phyloP scores from a whole-genome alignment of 495 filamentous ascomycete genomes.

The Penicillium samsonianum region DNA sequence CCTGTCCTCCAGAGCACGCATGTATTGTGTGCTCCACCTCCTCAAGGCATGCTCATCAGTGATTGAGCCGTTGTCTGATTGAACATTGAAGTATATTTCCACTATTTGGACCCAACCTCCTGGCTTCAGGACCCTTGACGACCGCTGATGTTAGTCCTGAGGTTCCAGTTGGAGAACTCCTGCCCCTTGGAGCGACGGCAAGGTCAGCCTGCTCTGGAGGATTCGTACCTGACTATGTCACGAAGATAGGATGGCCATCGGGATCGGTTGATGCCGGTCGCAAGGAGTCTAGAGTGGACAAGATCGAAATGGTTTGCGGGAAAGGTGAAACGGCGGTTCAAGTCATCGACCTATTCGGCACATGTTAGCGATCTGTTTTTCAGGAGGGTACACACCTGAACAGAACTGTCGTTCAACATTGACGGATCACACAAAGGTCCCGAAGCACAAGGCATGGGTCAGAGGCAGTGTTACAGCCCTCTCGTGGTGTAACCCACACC shows the following conservation, averaged over 20 bases:
- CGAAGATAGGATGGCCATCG: slow-evolving; percentile 79
- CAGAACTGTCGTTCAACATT: background rate
- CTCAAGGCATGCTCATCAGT: slow-evolving; percentile 68
- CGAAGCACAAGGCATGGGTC: background rate
- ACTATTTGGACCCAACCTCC: slow-evolving; percentile 91
- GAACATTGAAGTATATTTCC: slow-evolving; percentile 83
- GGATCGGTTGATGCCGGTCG: slow-evolving; percentile 70
- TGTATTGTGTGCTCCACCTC: slow-evolving; percentile 71
- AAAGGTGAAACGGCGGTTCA: slow-evolving; percentile 78
- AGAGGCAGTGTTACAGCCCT: background rate
- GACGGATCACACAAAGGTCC: background rate
- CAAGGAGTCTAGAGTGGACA: slow-evolving; percentile 82
- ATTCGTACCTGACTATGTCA: slow-evolving; percentile 66
- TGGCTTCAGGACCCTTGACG: slow-evolving; percentile 56
- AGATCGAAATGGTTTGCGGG: slow-evolving; percentile 79
- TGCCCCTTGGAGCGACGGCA: slow-evolving; percentile 1
- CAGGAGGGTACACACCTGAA: background rate
- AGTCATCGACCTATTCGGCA: slow-evolving; percentile 63
- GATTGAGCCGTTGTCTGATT: slow-evolving; percentile 86
- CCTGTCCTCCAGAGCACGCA: slow-evolving; percentile 61
- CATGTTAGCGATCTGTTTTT: slow-evolving; percentile 32
- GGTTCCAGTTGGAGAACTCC: background rate
- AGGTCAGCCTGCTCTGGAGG: background rate
- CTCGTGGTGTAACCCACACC: background rate
- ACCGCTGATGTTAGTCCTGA: slow-evolving; percentile 22